Evolutionary conservation across 208 protist genomes (phyloP).

Genomic region (Trypanosoma caninum): DNA sequence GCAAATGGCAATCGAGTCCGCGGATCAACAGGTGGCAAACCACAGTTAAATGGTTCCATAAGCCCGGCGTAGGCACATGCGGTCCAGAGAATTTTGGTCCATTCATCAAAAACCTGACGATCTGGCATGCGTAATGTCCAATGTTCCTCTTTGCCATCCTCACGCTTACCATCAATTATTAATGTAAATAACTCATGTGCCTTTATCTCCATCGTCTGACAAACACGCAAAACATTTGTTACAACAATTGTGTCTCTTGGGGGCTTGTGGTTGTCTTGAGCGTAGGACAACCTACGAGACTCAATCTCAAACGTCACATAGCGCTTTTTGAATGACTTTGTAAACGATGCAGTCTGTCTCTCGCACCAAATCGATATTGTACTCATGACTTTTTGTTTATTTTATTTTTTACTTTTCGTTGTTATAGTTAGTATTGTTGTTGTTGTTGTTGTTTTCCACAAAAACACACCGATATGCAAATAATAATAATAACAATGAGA

Average conservation of each 20-base stretch:
- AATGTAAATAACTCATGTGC: slow-evolving; percentile 13
- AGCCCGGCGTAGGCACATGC: slow-evolving; percentile 15
- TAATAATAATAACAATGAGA: too few relatives aligned
- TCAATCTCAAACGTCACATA: slow-evolving; percentile 22
- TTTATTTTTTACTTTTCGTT: not conserved
- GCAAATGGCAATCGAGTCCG: slow-evolving; percentile 18
- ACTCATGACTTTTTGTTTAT: slow-evolving; percentile 5
- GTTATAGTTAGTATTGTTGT: not conserved
- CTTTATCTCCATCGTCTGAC: slow-evolving; percentile 20
- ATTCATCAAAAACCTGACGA: slow-evolving; percentile 17
- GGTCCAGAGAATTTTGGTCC: slow-evolving; percentile 12
- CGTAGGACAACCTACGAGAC: slow-evolving; percentile 20
- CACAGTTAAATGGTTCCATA: slow-evolving; percentile 24
- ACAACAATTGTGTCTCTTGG: slow-evolving; percentile 14
- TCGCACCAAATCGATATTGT: slow-evolving; percentile 14
- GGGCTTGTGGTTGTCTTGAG: slow-evolving; percentile 10
- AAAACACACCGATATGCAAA: not conserved
- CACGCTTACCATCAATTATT: slow-evolving; percentile 17
- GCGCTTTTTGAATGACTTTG: slow-evolving; percentile 22
- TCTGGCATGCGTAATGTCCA: slow-evolving; percentile 24
- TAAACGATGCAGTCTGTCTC: slow-evolving; percentile 18
- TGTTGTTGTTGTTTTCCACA: not conserved
- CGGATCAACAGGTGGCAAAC: slow-evolving; percentile 15
- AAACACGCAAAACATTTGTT: slow-evolving; percentile 14
- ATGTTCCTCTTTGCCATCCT: slow-evolving; percentile 16